phyloP scores from a whole-genome alignment of 1,284 basidiomycete species.

The Albatrellus sp. region DNA sequence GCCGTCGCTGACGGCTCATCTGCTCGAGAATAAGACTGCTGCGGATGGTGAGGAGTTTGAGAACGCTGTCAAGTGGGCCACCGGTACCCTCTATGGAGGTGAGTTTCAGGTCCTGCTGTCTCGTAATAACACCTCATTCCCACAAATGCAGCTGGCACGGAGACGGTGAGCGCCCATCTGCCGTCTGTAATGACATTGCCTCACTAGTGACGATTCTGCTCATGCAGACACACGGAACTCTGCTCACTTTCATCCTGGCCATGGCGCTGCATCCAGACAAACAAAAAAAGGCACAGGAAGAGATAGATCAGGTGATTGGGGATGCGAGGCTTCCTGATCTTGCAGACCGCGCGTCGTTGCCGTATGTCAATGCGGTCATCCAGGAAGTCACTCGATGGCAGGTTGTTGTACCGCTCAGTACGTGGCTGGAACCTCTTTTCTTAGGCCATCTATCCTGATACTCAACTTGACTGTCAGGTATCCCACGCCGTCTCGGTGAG shows the following conservation, averaged over 20 bases:
- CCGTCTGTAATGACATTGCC: constrained; percentile 9
- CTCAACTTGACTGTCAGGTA: neutral
- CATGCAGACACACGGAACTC: constrained; percentile 15
- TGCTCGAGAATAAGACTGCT: neutral
- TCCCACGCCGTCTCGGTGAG: neutral
- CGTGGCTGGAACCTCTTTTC: neutral
- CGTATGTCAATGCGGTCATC: constrained; percentile 19
- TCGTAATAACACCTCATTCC: neutral
- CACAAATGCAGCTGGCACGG: neutral
- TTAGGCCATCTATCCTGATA: neutral
- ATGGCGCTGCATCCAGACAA: constrained; percentile 21
- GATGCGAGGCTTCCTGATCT: constrained; percentile 17
- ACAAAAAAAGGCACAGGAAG: constrained; percentile 19
- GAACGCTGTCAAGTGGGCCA: neutral
- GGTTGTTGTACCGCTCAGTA: constrained; percentile 17
- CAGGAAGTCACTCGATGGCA: constrained; percentile 20
- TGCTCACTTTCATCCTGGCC: constrained; percentile 17
- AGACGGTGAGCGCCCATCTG: constrained; percentile 16
- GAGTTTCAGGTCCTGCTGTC: neutral
- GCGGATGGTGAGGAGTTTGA: neutral
- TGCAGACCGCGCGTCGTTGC: constrained; percentile 17
- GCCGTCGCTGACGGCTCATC: neutral
- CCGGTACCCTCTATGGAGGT: neutral
- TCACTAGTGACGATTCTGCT: neutral
- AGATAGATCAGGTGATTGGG: constrained; percentile 19